These are phyloP conservation scores for Kwoniella sp. DNA, from an alignment of 768 basidiomycete species.

Conservation along the genomic window DNA sequence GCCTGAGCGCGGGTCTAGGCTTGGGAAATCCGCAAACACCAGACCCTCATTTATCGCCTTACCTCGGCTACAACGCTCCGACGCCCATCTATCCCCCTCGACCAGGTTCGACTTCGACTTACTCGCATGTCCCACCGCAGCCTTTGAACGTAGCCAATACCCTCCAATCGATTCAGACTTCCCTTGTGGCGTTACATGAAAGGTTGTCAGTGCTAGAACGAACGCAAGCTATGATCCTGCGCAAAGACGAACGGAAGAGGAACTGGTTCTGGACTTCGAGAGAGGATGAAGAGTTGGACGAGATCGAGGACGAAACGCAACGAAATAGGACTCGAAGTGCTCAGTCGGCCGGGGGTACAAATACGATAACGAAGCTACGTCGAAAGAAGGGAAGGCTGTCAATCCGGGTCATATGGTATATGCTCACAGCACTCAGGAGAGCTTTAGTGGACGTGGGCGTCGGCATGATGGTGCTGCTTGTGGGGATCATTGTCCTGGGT, in stretches of 20 bases:
- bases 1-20: not conserved
- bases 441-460: slow-evolving; percentile 45
- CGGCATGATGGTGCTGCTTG: slow-evolving; percentile 36
- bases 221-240: slow-evolving; percentile 42
- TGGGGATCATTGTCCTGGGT: slow-evolving; percentile 30
- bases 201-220: slow-evolving; percentile 47
- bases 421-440: slow-evolving; percentile 38
- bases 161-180: slow-evolving; percentile 51
- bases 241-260: slow-evolving; percentile 28
- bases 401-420: slow-evolving; percentile 31
- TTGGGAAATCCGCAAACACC: slow-evolving; percentile 19
- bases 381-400: slow-evolving; percentile 24
- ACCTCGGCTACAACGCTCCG: slow-evolving; percentile 25
- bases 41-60: slow-evolving; percentile 19
- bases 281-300: slow-evolving; percentile 44
- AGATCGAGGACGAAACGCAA: slow-evolving; percentile 34
- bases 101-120: slow-evolving; percentile 41
- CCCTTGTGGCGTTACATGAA: slow-evolving; percentile 49
- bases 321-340: not conserved
- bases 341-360: slow-evolving; percentile 9
- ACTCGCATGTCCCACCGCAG: slow-evolving; percentile 20
- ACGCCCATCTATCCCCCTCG: slow-evolving; percentile 35
- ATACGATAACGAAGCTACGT: slow-evolving; percentile 12
- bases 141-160: slow-evolving; percentile 35
- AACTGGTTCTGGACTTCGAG: slow-evolving; percentile 37